These are phyloP conservation scores for Brassica carinata DNA, from an alignment of 345 rosid genomes.

Conservation along the genomic window DNA sequence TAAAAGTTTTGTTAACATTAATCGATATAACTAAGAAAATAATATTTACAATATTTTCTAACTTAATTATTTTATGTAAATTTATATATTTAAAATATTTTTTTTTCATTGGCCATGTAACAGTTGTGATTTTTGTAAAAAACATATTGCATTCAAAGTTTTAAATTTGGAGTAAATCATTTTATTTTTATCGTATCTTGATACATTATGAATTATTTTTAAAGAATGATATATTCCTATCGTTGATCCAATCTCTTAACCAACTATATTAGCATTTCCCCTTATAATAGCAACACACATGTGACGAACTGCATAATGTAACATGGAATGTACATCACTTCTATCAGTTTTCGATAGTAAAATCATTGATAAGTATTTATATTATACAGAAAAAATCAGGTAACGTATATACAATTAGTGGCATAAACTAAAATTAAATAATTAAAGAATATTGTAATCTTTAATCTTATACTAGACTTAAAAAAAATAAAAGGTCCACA, in stretches of 20 bases:
- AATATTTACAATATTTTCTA: no score
- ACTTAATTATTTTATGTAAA: no score
- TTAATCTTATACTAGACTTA: background rate
- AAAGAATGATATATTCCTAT: background rate
- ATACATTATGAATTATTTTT: constrained; percentile 8
- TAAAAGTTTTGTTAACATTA: no score
- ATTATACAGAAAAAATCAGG: background rate
- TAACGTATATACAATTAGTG: background rate
- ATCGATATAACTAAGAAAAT: background rate
- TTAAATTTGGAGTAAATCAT: background rate
- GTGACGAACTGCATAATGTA: background rate
- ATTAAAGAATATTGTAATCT: background rate
- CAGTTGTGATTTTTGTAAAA: no score
- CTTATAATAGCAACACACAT: background rate
- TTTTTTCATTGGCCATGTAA: background rate
- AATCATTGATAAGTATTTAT: background rate
- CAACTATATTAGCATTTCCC: background rate
- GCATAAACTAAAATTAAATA: background rate
- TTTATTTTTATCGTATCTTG: background rate
- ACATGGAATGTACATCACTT: background rate
- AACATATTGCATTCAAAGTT: background rate
- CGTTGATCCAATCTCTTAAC: background rate
- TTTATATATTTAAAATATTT: no score
- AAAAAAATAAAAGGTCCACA: background rate
- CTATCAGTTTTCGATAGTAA: background rate